Percentiles rank a stretch among this genome's conserved stretches.
phyloP scores from a whole-genome alignment of 2,329 filamentous ascomycete species.

The Verticillium tricorpus region DNA sequence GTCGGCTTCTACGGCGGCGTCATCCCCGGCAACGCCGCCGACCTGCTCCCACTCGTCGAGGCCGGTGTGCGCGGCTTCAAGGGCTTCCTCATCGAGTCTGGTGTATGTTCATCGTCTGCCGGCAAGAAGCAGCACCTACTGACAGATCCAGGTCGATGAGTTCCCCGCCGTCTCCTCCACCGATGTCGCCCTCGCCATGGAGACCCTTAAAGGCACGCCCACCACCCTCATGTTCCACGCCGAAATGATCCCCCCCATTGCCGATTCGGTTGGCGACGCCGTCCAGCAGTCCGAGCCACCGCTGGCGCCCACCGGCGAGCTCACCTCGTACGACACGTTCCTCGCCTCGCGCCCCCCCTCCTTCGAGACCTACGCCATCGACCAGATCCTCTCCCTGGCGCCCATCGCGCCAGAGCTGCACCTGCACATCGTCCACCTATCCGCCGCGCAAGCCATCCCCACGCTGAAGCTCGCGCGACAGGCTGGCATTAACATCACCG shows the following conservation, averaged over 20 bases:
- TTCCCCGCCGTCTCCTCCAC: constrained; percentile 83
- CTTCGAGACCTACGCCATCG: constrained; percentile 88
- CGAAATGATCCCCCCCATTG: constrained; percentile 91
- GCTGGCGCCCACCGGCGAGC: constrained; percentile 63
- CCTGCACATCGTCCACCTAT: constrained; percentile 91
- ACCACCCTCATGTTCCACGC: constrained; percentile 99
- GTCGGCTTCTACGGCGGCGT: constrained; percentile 98
- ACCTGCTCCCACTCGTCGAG: constrained; percentile 76
- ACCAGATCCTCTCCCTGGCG: constrained; percentile 78
- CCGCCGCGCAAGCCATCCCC: constrained; percentile 82
- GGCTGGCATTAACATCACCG: constrained; percentile 77
- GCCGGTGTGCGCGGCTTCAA: constrained; percentile 94
- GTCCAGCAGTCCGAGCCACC: constrained; percentile 67
- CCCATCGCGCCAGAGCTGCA: constrained; percentile 75
- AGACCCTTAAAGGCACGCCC: constrained; percentile 69
- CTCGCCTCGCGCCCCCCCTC: constrained; percentile 82
- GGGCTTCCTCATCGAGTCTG: constrained; percentile 94
- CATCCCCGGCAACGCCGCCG: constrained; percentile 78
- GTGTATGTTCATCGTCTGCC: constrained; percentile 51
- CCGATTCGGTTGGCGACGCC: constrained; percentile 73
- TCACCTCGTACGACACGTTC: constrained; percentile 83
- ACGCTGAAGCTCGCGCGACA: constrained; percentile 69
- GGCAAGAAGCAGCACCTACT: constrained; percentile 8
- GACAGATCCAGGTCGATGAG: constrained; percentile 68
- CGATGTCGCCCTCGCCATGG: constrained; percentile 79